Evolutionary conservation across 2,329 filamentous ascomycete species (phyloP), one percentile per base, ranked within the genome.

Genomic region (Nemania sp.): DNA sequence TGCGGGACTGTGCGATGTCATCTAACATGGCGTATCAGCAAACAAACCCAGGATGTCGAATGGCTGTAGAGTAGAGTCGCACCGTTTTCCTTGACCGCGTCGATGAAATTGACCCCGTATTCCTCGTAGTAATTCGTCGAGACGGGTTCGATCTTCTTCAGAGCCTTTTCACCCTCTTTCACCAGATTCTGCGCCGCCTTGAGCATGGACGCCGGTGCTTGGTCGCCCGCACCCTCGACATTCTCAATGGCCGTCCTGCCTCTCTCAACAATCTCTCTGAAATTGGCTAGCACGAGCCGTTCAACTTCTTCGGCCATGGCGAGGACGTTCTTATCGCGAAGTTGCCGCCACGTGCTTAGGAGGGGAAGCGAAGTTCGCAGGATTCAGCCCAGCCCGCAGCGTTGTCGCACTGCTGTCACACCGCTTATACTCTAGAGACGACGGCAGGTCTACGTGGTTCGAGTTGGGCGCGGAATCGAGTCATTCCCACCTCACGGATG

Each of bases 31-130:
- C 12, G 21, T 39, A 42, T 66, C 17, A 66, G 59, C 50, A 55
- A 54, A 45, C 17, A 48, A 34, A 50, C 29, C 18, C 15, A 45
- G 18, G 11, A 59, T 50, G 49, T 35, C 15, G 10, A 35, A 35
- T 48, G 45, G 35, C 34, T 37, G 51, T 34, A 29, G 52, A 34
- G 29, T 25, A 49, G 35, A 40, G 12, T 64, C 78, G 67, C 73
- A 85, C 83, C 80, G 62, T 84, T 81, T 54, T 83, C 82, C 63
- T 81, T 83, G 25, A 86, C 74, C 5, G 80, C 79, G 62, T 80
- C 73, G 18, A 82, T 70, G 64, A 86, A 86, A 61, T 75, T 78
- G 21, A 71, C 64, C 5, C 80, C 80, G 55, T 82, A 84, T 39
- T 83, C 79, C 6, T 80, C 77, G 45, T 79, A 70, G 48, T 80